Base-by-base conservation (phyloP, 768 basidiomycete species). In the Hydnum rufescens region DNA sequence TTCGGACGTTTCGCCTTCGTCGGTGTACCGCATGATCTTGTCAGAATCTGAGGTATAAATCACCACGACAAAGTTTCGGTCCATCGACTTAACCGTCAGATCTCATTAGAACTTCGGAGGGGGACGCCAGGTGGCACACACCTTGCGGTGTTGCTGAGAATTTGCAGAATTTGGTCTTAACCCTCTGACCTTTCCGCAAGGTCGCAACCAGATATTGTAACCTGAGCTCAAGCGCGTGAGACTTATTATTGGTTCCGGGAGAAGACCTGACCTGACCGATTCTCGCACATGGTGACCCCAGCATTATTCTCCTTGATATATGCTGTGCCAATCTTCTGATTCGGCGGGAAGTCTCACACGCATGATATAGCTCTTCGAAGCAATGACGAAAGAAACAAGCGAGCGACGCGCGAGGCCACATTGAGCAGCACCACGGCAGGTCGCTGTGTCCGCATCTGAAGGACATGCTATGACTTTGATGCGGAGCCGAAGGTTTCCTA, bases 281-380 rank as follows among this genome's bases (percentile, higher is more conserved):
- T 89, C 64, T 89, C 85, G 61, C 87, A 90, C 54, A 89, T 81
- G 4, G 76, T 60, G 54, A 79, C 72, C 4, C 77, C 82, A 3
- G 80, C 82, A 60, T 77, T 77, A 66, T 88, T 88, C 53, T 72
- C 72, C 52, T 65, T 75, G 59, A 90, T 82, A 61, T 87, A 92
- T 3, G 79, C 85, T 83, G 62, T 77, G 65, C 69, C 76, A 80
- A 64, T 92, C 87, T 60, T 89, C 84, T 55, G 72, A 72, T 48
- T 89, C 87, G 30, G 86, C 86, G 42, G 86, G 87, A 28, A 92
- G 71, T 64, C 88, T 89, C 56, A 88, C 86, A 71, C 82, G 84
- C 80, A 89, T 85, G 56, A 88, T 74, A 62, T 90, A 92, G 25
- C 83, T 80, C 51, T 78, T 73, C 13, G 87, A 85, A 13, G 77